Evolutionary conservation across 2,329 filamentous ascomycete genomes (phyloP), one percentile per base, ranked within the genome.

Genomic region (Xylariaceae sp.): DNA sequence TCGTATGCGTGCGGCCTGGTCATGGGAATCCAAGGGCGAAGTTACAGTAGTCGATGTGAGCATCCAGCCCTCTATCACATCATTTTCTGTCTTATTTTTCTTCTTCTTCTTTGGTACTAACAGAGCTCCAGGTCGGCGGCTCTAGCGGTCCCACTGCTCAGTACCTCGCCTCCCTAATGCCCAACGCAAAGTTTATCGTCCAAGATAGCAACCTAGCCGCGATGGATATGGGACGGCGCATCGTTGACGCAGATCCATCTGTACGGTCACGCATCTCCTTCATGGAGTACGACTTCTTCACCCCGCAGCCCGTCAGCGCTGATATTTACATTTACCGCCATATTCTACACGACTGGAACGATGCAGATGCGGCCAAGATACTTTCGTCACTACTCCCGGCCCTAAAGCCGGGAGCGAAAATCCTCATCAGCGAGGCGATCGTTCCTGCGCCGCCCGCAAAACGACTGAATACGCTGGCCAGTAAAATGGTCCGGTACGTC

Each of bases 321-420:
- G 57, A 62, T 21, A 52, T 60, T 9, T 62, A 62, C 18, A 55
- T 62, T n/a, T 57, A 51, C 41, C 54, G 57, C 6, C 60, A 62
- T 19, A 56, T 62, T 7, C 18, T 62, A 32, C 60, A 62, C 20
- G 60, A 62, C 29, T 62, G 60, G 60, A 45, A 32, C 5, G 54
- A 57, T 44, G 57, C 48, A 1, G 52, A 62, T 12, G 26, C 54
- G 1, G 48, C 55, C 5, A 57, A 55, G 47, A 62, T 62, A 18
- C 47, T 62, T 7, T 53, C 51, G 12, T 55, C 60, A 2, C 47
- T 57, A 1, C 43, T 62, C 20, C 57, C 60, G 18, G 51, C 49
- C 23, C 40, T 62, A 19, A 60, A 37, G 21, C 51, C 54, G 1
- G 57, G 60, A 1, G 51, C 51, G 1, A 55, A 41, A 20, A 37